Conservation (phyloP, 371 early-diverging fungal species). For the Nosema bombycis region DNA sequence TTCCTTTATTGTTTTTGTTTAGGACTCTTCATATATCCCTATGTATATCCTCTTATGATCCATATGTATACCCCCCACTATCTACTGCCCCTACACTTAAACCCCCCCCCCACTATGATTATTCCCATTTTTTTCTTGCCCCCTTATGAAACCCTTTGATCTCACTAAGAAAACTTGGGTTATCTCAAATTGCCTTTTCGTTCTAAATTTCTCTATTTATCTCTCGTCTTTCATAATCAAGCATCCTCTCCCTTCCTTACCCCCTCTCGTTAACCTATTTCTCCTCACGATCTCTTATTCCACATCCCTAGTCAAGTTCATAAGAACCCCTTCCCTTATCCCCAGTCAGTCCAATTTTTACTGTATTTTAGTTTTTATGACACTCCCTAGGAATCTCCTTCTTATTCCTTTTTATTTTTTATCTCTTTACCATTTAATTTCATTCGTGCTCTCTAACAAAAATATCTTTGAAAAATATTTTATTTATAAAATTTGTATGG, state of each 20-base stretch:
- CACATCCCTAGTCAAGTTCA: background rate
- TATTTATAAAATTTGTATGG: slow-evolving; percentile 18
- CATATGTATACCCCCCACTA: background rate
- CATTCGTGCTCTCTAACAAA: slow-evolving; percentile 45
- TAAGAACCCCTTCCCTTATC: background rate
- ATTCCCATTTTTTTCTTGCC: slow-evolving; percentile 1
- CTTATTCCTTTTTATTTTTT: slow-evolving; percentile 60
- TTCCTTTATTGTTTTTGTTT: too few species aligned
- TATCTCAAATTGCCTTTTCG: slow-evolving; percentile 23
- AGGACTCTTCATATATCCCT: too few species aligned
- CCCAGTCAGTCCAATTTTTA: slow-evolving; percentile 30
- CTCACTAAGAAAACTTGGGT: slow-evolving; percentile 36
- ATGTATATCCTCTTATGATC: too few species aligned
- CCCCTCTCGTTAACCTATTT: slow-evolving; percentile 28
- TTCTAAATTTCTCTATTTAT: slow-evolving; percentile 27
- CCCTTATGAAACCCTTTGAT: background rate
- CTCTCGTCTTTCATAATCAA: background rate
- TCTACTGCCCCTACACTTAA: background rate
- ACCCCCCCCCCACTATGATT: background rate
- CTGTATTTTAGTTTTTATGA: slow-evolving; percentile 46
- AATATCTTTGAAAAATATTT: slow-evolving; percentile 25
- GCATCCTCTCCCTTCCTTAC: slow-evolving; percentile 24
- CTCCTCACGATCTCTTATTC: slow-evolving; percentile 31
- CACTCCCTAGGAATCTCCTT: slow-evolving; percentile 31
- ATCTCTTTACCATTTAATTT: slow-evolving; percentile 42